phyloP scores from a whole-genome alignment of 306 rosid species.

The Sphenostylis stenocarpa region DNA sequence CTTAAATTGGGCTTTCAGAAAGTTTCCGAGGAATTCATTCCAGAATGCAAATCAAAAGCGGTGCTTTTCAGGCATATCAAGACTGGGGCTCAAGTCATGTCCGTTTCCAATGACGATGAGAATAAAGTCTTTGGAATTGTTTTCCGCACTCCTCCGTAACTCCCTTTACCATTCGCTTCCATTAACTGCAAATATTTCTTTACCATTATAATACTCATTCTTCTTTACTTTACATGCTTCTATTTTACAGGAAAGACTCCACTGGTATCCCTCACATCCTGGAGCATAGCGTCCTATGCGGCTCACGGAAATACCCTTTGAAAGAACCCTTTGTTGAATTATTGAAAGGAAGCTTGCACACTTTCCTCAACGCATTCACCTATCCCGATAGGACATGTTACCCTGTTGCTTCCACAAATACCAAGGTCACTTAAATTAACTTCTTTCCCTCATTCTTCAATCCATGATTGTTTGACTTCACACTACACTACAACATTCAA shows the following conservation, averaged over 20 bases:
- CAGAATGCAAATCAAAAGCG: constrained; percentile 90
- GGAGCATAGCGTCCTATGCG: constrained; percentile 95
- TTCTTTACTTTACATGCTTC: background rate
- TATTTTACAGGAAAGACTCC: constrained; percentile 70
- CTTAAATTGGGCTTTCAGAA: constrained; percentile 75
- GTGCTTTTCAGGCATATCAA: constrained; percentile 72
- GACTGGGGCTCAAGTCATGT: constrained; percentile 90
- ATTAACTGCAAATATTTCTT: background rate
- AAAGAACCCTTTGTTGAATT: constrained; percentile 95
- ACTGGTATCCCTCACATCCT: constrained; percentile 98
- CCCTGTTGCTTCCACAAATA: constrained; percentile 94
- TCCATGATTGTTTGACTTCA: background rate
- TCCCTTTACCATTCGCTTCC: background rate
- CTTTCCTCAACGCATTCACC: constrained; percentile 94
- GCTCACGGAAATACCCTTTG: constrained; percentile 92
- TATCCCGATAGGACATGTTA: constrained; percentile 98
- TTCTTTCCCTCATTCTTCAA: background rate
- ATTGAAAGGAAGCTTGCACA: constrained; percentile 87
- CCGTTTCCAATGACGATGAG: constrained; percentile 87
- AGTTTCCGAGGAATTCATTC: constrained; percentile 75
- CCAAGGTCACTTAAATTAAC: constrained; percentile 53
- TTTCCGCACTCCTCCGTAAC: constrained; percentile 96
- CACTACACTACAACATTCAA: background rate
- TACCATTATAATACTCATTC: background rate
- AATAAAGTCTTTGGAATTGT: constrained; percentile 97